Base-by-base conservation (phyloP, 148 eudicot species). In the Silene latifolia region DNA sequence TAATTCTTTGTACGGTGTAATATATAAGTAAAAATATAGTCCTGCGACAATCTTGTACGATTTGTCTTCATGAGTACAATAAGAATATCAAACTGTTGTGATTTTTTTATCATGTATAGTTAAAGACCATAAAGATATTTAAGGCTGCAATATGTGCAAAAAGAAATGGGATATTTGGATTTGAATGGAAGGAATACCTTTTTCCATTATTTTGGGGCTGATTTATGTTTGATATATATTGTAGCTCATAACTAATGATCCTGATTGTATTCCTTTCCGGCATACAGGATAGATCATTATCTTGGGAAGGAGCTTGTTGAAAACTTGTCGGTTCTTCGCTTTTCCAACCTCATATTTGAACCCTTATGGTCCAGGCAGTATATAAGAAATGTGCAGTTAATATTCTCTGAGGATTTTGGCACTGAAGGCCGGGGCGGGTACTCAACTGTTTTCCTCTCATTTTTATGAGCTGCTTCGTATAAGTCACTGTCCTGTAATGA, bases 371-470 rank as follows among this genome's bases (percentile, higher is more conserved):
- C 96, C 61, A 92, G 98, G 79, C 96, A 95, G 86, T 92, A 92
- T 79, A 95, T 95, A 77, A 86, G 98, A 72, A 95, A 86, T 62
- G 98, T 95, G 44, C 98, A 95, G 82, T 76, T 95, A 23, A 89
- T 92, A 78, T 95, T 95, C 82, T 90, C 98, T 7, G 98, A 95
- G 84, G 97, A 94, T 87, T 94, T 94, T 76, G 98, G 98, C 69
- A 95, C 98, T 20, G 97, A 95, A 90, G 98, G 97, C 70, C 91
- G 98, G 42, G 98, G 98, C 86, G 98, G 98, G 98, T 95, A 95
- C 67, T 7, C 66, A 47, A 74, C 69, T 68, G 42, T 78, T 48
- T 72, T 57, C 42, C 35, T 7, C 14, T 35, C 19, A 24, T 53
- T 35, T 35, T 51, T 5, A 35, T 66, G 32, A 56, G n/a, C 6